These are phyloP conservation scores for Populus davidiana DNA, from an alignment of 345 rosid genomes.

Conservation along the genomic window DNA sequence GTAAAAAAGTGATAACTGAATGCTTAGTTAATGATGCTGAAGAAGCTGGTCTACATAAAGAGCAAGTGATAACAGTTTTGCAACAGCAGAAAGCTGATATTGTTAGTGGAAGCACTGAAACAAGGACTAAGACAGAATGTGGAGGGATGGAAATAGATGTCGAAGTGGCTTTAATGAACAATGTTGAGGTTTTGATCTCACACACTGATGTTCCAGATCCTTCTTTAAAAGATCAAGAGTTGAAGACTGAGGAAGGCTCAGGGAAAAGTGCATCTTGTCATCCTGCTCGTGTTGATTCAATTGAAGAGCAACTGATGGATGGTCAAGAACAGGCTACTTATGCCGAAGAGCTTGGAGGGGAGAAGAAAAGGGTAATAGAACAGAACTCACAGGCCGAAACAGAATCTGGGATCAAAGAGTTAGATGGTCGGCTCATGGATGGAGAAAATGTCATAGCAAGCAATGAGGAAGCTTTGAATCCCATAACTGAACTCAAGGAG, in stretches of 20 bases:
- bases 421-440: background rate
- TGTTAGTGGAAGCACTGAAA: conserved; percentile 12
- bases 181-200: background rate
- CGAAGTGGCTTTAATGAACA: background rate
- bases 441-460: conserved; percentile 12
- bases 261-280: conserved; percentile 7
- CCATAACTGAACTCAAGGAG: background rate
- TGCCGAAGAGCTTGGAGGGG: conserved; percentile 17
- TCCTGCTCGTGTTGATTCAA: conserved; percentile 28
- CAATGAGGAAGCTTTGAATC: conserved; percentile 2
- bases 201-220: background rate
- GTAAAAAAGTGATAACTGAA: background rate
- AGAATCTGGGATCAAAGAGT: background rate
- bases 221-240: conserved; percentile 8
- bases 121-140: conserved; percentile 4
- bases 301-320: conserved; percentile 21
- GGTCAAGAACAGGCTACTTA: conserved; percentile 28
- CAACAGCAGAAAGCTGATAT: conserved; percentile 1
- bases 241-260: conserved; percentile 21
- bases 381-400: conserved; percentile 18
- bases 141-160: background rate
- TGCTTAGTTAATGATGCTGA: conserved; percentile 17
- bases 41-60: conserved; percentile 9
- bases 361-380: conserved; percentile 2
- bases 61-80: background rate